Evolutionary conservation across 2,329 filamentous ascomycete genomes (phyloP), one percentile per base, ranked within the genome.

Genomic region (Fusarium devonianum): DNA sequence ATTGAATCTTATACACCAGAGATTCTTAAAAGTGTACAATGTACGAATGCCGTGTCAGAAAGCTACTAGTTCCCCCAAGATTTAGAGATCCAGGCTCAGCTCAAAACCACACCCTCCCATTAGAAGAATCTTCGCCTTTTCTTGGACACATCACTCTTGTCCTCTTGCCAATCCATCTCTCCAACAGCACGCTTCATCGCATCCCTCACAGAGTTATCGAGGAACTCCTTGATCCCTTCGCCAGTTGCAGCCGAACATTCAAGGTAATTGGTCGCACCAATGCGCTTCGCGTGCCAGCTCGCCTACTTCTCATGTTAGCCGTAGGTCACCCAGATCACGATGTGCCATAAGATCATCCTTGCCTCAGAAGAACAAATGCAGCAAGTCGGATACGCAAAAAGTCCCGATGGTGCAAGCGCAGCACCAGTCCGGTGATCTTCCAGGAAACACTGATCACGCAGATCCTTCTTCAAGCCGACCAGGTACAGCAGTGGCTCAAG

Each of bases 181-280:
- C 44, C 55, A 3, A 65, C 21, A 29, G 53, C 52, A 17, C 60
- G 52, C 23, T 54, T 44, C 8, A 58, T 58, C 1, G 67, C 66
- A 43, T 67, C 65, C 22, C 40, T 46, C 2, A 34, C 65, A 18
- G 61, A 56, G 1, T 63, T 60, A 9, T 70, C 65, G 3, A 74
- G 53, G 3, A 73, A 30, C 4, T 48, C 51, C 10, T 67, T 62
- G 43, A 73, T 56, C 5, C 70, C 71, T 16, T 74, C 65, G 2
- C 71, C 70, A 6, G 67, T 72, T 9, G 62, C 52, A 35, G 72
- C 70, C 5, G 72, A 74, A 42, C 70, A 73, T 45, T 74, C 72
- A 8, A 63, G 21, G 30, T 73, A 74, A 5, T 46, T 41, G 17
- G 63, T 36, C 0, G 67, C 69, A 2, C 64, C 61, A 17, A 73